Base-by-base conservation (phyloP, 2,329 filamentous ascomycete genomes). In the Penicillium sp. region DNA sequence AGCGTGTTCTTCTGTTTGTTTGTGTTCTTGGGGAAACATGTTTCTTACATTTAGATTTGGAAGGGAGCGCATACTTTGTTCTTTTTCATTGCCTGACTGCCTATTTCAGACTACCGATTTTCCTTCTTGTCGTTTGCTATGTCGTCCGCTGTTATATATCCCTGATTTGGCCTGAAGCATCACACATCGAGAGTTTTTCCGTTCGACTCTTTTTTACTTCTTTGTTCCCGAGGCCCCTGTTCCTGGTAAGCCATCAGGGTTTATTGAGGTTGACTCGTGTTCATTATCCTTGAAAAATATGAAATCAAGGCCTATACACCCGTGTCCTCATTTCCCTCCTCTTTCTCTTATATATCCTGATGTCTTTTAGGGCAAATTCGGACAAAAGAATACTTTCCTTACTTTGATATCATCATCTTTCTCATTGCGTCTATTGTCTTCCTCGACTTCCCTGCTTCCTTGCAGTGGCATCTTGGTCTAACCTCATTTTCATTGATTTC, bases 121-220 rank as follows among this genome's bases (percentile, higher is more conserved):
- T 57, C 54, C 58, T 54, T 55, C 56, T 55, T 67, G 57, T 61
- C 55, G 58, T 62, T 57, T 57, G 46, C 54, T 47, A 48, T 57
- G 55, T 55, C 50, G 50, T 56, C 55, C 54, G 40, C 52, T 63
- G 59, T 66, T 69, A 62, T 67, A 66, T 67, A 65, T 68, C 62
- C 61, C 61, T 67, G 62, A 64, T 65, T 65, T 63, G 63, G 65
- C 64, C 59, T 64, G 65, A 66, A 67, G 62, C 65, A 66, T 60
- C 56, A 62, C 55, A 62, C 57, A 50, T 58, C 41, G 50, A 60
- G 57, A 60, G 59, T 50, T 52, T 56, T 56, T 59, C 42, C 54
- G 43, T 35, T 25, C 37, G 40, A 19, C 29, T 49, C 35, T 17
- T 48, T 48, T 29, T 41, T 21, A 45, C 43, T 35, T 59, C 35